Evolutionary conservation across 306 rosid genomes (phyloP).

Genomic region (Glycine tomentella): DNA sequence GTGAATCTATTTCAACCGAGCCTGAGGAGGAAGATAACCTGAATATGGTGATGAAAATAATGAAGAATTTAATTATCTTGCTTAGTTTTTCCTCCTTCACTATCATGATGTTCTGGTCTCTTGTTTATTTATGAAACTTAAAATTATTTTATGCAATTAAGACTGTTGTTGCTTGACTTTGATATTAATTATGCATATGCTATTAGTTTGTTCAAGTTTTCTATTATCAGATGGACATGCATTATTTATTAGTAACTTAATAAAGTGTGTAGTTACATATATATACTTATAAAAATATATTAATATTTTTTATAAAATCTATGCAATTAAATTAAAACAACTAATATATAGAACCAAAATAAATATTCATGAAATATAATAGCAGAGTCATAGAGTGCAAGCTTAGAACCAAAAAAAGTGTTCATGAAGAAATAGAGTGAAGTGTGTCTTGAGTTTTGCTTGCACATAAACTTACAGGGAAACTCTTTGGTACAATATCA

Average conservation of each 20-base stretch:
- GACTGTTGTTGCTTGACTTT: constrained; percentile 8
- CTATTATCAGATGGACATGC: background rate
- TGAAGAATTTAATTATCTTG: constrained; percentile 19
- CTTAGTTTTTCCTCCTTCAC: constrained; percentile 16
- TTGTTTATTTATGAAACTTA: background rate
- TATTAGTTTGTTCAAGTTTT: constrained; percentile 13
- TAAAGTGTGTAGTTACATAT: background rate
- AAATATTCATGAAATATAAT: background rate
- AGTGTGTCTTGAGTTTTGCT: background rate
- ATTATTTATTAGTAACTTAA: constrained; percentile 4
- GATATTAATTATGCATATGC: constrained; percentile 15
- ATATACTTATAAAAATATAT: background rate
- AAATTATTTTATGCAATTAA: constrained; percentile 36
- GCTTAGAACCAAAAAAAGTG: background rate
- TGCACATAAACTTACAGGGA: constrained; percentile 47
- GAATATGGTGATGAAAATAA: constrained; percentile 22
- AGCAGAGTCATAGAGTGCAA: background rate
- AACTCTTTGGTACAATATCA: constrained; percentile 49
- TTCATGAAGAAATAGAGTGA: background rate
- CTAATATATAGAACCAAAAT: constrained; percentile 9
- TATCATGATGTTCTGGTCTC: background rate
- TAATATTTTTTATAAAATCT: background rate
- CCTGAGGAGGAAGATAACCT: constrained; percentile 19
- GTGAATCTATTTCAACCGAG: constrained; percentile 1
- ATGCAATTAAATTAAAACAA: constrained; percentile 15